Percentiles rank a stretch among this genome's conserved stretches.
phyloP scores from a whole-genome alignment of 2,329 filamentous ascomycete genomes.

The Ploettnerulaceae sp. region DNA sequence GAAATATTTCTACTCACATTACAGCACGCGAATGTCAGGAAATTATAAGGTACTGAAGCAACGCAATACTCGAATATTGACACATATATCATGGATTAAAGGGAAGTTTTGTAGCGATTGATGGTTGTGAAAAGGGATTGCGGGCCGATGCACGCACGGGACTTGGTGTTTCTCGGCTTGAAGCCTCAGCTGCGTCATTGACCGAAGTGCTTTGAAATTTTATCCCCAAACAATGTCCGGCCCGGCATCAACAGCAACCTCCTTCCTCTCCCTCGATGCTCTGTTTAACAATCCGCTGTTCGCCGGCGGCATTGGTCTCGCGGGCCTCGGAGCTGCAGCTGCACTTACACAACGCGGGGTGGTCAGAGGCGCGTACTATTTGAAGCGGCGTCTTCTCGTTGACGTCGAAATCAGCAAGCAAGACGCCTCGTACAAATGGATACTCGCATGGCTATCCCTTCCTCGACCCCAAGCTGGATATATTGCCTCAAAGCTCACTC shows the following conservation, averaged over 20 bases:
- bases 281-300: conserved; percentile 61
- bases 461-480: conserved; percentile 54
- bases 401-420: conserved; percentile 94
- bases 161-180: too few relatives aligned
- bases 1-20: too few relatives aligned
- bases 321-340: conserved; percentile 76
- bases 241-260: conserved; percentile 19
- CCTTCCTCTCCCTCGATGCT: conserved; percentile 46
- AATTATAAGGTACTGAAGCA: too few relatives aligned
- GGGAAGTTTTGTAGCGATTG: too few relatives aligned
- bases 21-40: too few relatives aligned
- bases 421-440: conserved; percentile 90
- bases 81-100: too few relatives aligned
- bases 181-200: too few relatives aligned
- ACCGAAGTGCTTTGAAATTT: too few relatives aligned
- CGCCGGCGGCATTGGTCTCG: conserved; percentile 80
- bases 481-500: conserved; percentile 51
- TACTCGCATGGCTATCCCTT: conserved; percentile 88
- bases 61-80: too few relatives aligned
- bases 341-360: conserved; percentile 76
- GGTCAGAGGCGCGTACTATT: conserved; percentile 64
- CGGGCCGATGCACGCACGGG: too few relatives aligned
- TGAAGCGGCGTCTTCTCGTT: conserved; percentile 83
- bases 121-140: too few relatives aligned
- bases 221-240: conserved; percentile 15